These are phyloP conservation scores for Setomelanomma holmii DNA, from an alignment of 2,329 filamentous ascomycete genomes.

Conservation along the genomic window DNA sequence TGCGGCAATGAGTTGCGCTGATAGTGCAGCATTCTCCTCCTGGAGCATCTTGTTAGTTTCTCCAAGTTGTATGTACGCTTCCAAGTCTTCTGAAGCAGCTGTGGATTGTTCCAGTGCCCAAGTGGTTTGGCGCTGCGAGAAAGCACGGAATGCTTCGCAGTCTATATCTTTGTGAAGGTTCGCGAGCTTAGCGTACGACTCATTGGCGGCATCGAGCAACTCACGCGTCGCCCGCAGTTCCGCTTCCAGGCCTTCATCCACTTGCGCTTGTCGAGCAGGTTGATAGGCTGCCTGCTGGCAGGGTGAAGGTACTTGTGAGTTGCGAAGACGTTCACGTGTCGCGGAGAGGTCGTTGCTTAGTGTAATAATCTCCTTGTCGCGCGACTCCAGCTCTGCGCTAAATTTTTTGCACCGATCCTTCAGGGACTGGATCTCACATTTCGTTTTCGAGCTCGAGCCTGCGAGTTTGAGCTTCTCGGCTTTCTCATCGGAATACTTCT, in stretches of 20 bases:
- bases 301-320: neutral
- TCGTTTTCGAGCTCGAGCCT: neutral
- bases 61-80: conserved; percentile 1
- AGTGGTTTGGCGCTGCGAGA: neutral
- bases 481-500: neutral
- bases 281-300: too few species aligned
- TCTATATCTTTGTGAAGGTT: neutral
- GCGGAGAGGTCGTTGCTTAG: neutral
- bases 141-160: neutral
- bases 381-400: neutral
- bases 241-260: too few species aligned
- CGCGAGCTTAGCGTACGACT: neutral
- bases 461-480: neutral
- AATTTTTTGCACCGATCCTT: neutral
- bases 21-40: neutral
- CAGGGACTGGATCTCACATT: neutral
- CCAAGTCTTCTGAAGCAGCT: neutral
- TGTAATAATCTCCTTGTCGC: neutral
- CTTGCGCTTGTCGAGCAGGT: too few species aligned
- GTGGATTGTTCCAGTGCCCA: neutral
- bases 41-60: neutral
- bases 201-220: neutral
- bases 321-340: neutral
- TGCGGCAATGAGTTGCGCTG: neutral
- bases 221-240: neutral